phyloP scores from a whole-genome alignment of 73 alveolate genomes.

The Paramecium primaurelia region DNA sequence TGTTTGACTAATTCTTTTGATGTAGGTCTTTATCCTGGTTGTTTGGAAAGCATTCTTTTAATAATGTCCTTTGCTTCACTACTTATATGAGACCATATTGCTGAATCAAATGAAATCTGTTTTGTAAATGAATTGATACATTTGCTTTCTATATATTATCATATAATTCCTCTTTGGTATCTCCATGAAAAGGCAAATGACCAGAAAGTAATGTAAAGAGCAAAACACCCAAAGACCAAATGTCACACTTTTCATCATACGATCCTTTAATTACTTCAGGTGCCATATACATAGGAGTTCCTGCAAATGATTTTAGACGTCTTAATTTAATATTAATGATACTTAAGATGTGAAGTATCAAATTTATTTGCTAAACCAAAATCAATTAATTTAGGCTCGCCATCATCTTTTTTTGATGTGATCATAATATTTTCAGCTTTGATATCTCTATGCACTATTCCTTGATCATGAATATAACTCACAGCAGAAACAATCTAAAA shows the following conservation, averaged over 20 bases:
- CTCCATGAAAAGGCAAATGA: slow-evolving; percentile 91
- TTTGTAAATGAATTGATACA: background rate
- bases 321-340: slow-evolving; percentile 76
- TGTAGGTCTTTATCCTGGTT: background rate
- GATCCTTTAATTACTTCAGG: background rate
- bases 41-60: slow-evolving; percentile 19
- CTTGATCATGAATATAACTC: slow-evolving; percentile 85
- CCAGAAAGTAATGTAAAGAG: slow-evolving; percentile 87
- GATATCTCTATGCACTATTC: slow-evolving; percentile 93
- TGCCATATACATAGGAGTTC: slow-evolving; percentile 43
- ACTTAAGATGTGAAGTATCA: slow-evolving; percentile 70
- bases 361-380: slow-evolving; percentile 84
- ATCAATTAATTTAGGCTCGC: slow-evolving; percentile 92
- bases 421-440: slow-evolving; percentile 95
- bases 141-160: background rate
- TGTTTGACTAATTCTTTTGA: slow-evolving; percentile 16
- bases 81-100: background rate
- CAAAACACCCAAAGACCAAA: slow-evolving; percentile 37
- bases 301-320: slow-evolving; percentile 81
- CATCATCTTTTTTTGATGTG: slow-evolving; percentile 68
- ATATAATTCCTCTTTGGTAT: slow-evolving; percentile 7
- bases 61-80: slow-evolving; percentile 33
- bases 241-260: slow-evolving; percentile 1
- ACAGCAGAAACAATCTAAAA: slow-evolving; percentile 69
- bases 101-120: background rate